phyloP scores from a whole-genome alignment of 768 basidiomycete species.

The Boletus bicolor region DNA sequence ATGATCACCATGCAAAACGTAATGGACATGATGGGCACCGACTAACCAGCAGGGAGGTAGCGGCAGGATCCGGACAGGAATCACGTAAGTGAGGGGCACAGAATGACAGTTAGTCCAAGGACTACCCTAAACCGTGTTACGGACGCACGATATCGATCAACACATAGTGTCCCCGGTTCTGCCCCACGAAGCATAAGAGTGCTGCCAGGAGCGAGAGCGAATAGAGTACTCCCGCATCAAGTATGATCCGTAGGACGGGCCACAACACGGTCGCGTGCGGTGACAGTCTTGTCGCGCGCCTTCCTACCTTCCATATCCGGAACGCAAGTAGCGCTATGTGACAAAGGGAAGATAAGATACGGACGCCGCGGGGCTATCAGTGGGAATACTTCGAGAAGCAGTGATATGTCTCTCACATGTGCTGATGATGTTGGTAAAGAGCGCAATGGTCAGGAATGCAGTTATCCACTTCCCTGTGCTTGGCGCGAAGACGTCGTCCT shows the following conservation, averaged over 20 bases:
- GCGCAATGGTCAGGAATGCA: slow-evolving; percentile 18
- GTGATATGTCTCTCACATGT: slow-evolving; percentile 11
- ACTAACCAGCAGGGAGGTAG: background rate
- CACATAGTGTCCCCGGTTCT: slow-evolving; percentile 20
- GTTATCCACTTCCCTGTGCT: slow-evolving; percentile 23
- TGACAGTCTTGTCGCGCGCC: background rate
- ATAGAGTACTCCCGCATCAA: slow-evolving; percentile 25
- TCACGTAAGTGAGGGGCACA: background rate
- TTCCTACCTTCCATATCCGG: slow-evolving; percentile 24
- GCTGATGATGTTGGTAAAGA: slow-evolving; percentile 20
- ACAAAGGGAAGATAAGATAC: background rate
- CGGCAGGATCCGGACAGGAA: background rate
- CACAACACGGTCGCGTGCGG: slow-evolving; percentile 7
- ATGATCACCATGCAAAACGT: background rate
- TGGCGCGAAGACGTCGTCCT: slow-evolving; percentile 15
- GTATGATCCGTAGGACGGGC: slow-evolving; percentile 22
- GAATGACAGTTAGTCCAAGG: background rate
- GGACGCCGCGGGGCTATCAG: background rate
- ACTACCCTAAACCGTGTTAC: too few species aligned
- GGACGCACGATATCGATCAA: slow-evolving; percentile 23
- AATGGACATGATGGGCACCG: background rate
- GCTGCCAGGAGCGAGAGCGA: slow-evolving; percentile 22
- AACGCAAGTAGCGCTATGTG: slow-evolving; percentile 21
- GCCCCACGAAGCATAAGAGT: slow-evolving; percentile 21
- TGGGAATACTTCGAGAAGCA: background rate